Evolutionary conservation across 2,329 filamentous ascomycete genomes (phyloP).

Genomic region (Fusarium musae): DNA sequence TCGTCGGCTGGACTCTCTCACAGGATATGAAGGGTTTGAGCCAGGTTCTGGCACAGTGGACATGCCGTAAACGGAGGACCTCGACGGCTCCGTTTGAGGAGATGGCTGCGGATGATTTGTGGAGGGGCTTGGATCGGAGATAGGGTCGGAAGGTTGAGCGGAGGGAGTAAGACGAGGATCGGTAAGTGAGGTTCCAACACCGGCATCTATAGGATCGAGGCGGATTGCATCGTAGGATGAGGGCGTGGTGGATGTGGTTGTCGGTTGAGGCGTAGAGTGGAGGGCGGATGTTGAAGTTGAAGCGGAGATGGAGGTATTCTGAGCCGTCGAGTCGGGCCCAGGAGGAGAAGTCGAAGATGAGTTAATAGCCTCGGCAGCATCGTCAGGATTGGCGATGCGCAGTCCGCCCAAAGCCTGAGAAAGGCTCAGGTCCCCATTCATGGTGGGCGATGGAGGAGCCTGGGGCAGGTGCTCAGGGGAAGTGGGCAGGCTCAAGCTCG

Average conservation of each 20-base stretch:
- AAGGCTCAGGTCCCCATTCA: conserved; percentile 93
- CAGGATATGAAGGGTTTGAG: conserved; percentile 61
- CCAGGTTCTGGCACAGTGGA: conserved; percentile 72
- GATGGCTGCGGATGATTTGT: conserved; percentile 26
- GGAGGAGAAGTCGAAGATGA: conserved; percentile 41
- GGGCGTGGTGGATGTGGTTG: conserved; percentile 30
- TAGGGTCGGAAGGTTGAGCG: conserved; percentile 24
- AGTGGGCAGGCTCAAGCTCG: conserved; percentile 34
- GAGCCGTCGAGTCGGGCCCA: conserved; percentile 22
- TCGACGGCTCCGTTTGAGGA: conserved; percentile 36
- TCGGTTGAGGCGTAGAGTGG: conserved; percentile 31
- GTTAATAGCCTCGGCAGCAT: conserved; percentile 61
- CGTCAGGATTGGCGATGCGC: conserved; percentile 96
- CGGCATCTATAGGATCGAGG: conserved; percentile 40
- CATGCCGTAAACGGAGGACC: conserved; percentile 64
- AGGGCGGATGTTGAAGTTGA: conserved; percentile 29
- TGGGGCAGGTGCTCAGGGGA: conserved; percentile 41
- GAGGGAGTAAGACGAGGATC: conserved; percentile 37
- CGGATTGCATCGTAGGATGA: conserved; percentile 39
- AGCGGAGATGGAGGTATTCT: conserved; percentile 26
- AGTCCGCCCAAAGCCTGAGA: conserved; percentile 92
- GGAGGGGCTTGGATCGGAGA: conserved; percentile 24
- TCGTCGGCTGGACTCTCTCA: conserved; percentile 75
- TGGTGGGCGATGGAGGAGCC: conserved; percentile 57
- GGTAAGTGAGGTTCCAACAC: conserved; percentile 34